These are phyloP conservation scores for Erythrophleum fordii DNA, from an alignment of 306 rosid genomes.

Conservation along the genomic window DNA sequence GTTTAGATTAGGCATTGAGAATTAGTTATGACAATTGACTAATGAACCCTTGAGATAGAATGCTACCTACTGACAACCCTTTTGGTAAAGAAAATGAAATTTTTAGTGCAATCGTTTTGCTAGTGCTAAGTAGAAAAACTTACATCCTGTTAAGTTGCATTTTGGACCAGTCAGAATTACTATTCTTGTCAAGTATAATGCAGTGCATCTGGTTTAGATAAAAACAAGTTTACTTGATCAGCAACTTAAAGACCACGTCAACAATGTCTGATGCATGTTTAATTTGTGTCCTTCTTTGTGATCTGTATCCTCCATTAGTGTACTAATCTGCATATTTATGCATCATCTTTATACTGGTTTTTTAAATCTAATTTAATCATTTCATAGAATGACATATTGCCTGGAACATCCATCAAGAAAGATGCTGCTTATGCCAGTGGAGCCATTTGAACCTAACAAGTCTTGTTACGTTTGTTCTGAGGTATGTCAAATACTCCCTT, in stretches of 20 bases:
- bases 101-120: background rate
- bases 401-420: constrained; percentile 88
- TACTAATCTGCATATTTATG: background rate
- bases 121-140: constrained; percentile 5
- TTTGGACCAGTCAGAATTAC: constrained; percentile 21
- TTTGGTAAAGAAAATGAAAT: background rate
- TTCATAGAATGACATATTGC: constrained; percentile 91
- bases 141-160: constrained; percentile 17
- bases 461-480: constrained; percentile 98
- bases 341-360: background rate
- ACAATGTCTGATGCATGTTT: background rate
- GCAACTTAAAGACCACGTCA: constrained; percentile 4
- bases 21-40: constrained; percentile 27
- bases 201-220: background rate
- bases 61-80: background rate
- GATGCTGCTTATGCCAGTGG: constrained; percentile 96
- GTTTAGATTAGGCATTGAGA: constrained; percentile 24
- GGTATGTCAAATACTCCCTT: constrained; percentile 47
- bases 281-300: constrained; percentile 2
- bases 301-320: constrained; percentile 11
- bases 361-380: constrained; percentile 30
- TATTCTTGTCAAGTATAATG: constrained; percentile 13
- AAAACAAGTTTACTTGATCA: constrained; percentile 11
- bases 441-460: constrained; percentile 90
- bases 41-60: constrained; percentile 9